A percentile compares a stretch with the other conserved stretches of the same genome.
Conservation (phyloP, 306 rosid species). For the Rubus parviflorus region DNA sequence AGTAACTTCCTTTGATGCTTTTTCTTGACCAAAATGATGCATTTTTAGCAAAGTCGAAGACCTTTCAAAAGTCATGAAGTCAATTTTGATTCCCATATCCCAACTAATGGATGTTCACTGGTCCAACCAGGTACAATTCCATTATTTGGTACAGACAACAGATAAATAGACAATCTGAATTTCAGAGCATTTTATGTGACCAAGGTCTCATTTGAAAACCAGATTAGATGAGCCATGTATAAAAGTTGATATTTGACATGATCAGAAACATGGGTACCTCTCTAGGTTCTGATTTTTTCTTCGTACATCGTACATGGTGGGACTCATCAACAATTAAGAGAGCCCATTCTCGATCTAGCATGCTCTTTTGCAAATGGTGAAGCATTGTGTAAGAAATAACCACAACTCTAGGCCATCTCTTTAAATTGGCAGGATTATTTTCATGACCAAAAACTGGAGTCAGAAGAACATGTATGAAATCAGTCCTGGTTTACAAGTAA, state of each 20-base stretch:
- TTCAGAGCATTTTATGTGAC: background rate
- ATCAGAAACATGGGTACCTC: slow-evolving; percentile 54
- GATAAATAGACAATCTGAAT: background rate
- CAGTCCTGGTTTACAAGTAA: background rate
- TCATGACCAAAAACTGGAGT: slow-evolving; percentile 84
- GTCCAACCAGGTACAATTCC: background rate
- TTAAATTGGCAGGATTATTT: slow-evolving; percentile 73
- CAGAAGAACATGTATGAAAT: slow-evolving; percentile 15
- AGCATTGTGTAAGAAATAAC: slow-evolving; percentile 96
- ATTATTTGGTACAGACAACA: background rate
- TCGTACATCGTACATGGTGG: slow-evolving; percentile 84
- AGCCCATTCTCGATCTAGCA: slow-evolving; percentile 83
- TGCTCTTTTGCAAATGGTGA: slow-evolving; percentile 74
- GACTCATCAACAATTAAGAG: slow-evolving; percentile 88
- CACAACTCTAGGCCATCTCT: slow-evolving; percentile 73
- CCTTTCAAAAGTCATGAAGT: background rate
- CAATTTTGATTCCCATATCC: background rate
- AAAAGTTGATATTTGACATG: slow-evolving; percentile 9
- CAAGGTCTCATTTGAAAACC: background rate
- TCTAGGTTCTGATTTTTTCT: slow-evolving; percentile 73
- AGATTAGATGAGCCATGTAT: no score
- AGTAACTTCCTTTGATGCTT: no score
- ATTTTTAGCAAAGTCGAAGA: no score
- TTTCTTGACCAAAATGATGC: no score
- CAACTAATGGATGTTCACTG: background rate